Evolutionary conservation across 352 stramenopile species (phyloP), one percentile per base, ranked within the genome.

Genomic region (Saprolegnia parasitica): DNA sequence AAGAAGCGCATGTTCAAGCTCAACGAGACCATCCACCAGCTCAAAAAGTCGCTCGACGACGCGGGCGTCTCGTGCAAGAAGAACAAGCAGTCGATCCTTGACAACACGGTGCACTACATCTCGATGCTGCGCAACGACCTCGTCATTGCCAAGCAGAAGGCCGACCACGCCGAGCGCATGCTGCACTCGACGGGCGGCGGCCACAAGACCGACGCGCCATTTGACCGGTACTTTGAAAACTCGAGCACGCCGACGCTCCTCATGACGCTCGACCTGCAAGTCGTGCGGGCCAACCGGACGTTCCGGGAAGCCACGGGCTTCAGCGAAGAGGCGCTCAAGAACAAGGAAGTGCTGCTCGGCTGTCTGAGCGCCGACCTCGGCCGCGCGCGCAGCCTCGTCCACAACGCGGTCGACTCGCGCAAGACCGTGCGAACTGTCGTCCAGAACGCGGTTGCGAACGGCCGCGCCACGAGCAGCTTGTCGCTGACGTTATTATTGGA

Each of bases 1-100:
- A 94, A 94, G 77, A 91, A 91, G 78, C 84, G 86, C 73, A 92
- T 94, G 86, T 92, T 91, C 68, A 94, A 94, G 80, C 80, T 94
- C 4, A 94, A 94, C 61, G 84, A 94, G 66, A 84, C 83, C 50
- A 94, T 94, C 73, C 89, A 79, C 40, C 78, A 89, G 66, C 76
- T 93, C 11, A 92, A 90, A 71, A 72, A 78, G 5, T 66, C 87
- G 20, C 32, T 72, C 13, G 66, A 72, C n/a, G 60, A 88, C 26
- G 83, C 83, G 13, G 83, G 83, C 9, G 79, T 90, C 45, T 78
- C 84, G 66, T 83, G 76, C n/a, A 90, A 90, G 76, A 90, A 89
- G 76, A 89, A 89, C 76, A 90, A 90, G 67, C 81, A 90, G 74
- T 89, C 81, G 37, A 76, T 90, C 29, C 61, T 90, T 26, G 81